Evolutionary conservation across 306 rosid species (phyloP).

Genomic region (Alnus rubra): DNA sequence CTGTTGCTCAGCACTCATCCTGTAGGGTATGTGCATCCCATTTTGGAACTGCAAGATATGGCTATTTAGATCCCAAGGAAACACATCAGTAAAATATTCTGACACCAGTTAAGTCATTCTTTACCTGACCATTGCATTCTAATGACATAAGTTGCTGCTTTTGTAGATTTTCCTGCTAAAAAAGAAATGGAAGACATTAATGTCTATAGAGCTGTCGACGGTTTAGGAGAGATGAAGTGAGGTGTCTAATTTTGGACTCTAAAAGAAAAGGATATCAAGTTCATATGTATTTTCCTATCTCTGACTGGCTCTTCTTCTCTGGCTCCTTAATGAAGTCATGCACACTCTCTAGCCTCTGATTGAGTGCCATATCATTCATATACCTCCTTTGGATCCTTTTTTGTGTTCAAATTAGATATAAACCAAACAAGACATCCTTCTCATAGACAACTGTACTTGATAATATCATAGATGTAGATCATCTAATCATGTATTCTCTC

Average conservation of each 20-base stretch:
- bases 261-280: background rate
- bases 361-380: background rate
- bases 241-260: background rate
- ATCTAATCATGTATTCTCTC: background rate
- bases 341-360: background rate
- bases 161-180: conserved; percentile 65
- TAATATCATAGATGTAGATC: background rate
- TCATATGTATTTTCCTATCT: background rate
- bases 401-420: conserved; percentile 1
- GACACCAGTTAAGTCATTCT: conserved; percentile 9
- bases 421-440: conserved; percentile 5
- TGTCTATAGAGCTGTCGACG: background rate
- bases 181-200: background rate
- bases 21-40: conserved; percentile 63
- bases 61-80: conserved; percentile 8
- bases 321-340: background rate
- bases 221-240: background rate
- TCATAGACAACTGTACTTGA: background rate
- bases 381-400: background rate
- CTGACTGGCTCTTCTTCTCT: background rate
- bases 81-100: background rate
- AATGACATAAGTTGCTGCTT: conserved; percentile 74
- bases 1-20: conserved; percentile 69
- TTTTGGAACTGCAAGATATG: conserved; percentile 69
- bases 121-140: conserved; percentile 81